Percentiles rank a stretch among this genome's conserved stretches.
These are phyloP conservation scores for Fusarium nygamai DNA, from an alignment of 2,329 filamentous ascomycete species.

Conservation along the genomic window DNA sequence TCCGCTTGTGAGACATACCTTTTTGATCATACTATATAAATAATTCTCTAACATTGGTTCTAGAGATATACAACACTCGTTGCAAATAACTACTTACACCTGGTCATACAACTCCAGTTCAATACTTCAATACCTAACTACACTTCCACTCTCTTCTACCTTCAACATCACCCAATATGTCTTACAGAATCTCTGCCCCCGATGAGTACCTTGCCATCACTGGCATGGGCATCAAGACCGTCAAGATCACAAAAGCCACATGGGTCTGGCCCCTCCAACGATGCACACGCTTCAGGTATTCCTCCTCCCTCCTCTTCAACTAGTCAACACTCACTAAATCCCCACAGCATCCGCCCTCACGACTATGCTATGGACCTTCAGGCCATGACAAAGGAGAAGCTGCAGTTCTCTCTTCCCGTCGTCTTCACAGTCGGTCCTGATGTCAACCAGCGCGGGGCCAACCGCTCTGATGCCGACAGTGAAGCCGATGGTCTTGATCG, in stretches of 20 bases:
- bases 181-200: constrained; percentile 75
- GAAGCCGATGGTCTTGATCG: constrained; percentile 41
- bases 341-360: constrained; percentile 71
- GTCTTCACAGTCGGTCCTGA: constrained; percentile 89
- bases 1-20: background rate
- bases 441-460: constrained; percentile 67
- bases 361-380: constrained; percentile 86
- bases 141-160: background rate
- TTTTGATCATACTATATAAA: background rate
- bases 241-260: constrained; percentile 82
- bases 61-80: constrained; percentile 17
- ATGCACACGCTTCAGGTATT: constrained; percentile 60
- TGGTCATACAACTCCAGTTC: background rate
- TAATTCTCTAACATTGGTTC: constrained; percentile 1
- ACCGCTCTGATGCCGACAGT: constrained; percentile 17
- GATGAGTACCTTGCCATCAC: constrained; percentile 91
- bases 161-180: constrained; percentile 51
- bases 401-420: constrained; percentile 82
- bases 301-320: background rate
- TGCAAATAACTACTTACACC: background rate
- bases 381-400: constrained; percentile 90
- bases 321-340: background rate
- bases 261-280: constrained; percentile 78
- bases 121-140: background rate
- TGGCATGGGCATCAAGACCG: constrained; percentile 77